Evolutionary conservation across 176 grass and related monocot species (phyloP), one percentile per base, ranked within the genome.

Genomic region (Avena eriantha): DNA sequence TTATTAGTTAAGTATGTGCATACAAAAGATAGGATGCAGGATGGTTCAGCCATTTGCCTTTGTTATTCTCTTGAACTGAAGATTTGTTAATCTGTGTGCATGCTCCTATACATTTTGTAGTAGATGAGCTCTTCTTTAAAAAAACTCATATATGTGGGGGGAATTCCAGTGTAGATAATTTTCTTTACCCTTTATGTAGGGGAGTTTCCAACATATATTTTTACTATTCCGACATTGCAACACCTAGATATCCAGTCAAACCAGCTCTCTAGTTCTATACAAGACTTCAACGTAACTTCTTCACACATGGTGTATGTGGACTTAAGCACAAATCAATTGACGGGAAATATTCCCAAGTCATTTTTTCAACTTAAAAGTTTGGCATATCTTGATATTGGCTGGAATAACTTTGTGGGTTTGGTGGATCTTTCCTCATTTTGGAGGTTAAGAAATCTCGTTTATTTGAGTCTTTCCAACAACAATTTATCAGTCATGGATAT

Each of bases 251-350:
- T 71, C 22, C 0, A 0, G 0, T 71, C 18, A n/a, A 71, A 7
- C 16, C 66, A 69, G 33, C 15, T 69, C 7, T 72, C 39, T 72
- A 19, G 69, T 0, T 46, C 10, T 46, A 1, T 46, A 72, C 19
- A 72, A 7, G 69, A 43, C 0, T 3, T 72, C 0, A 0, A 46
- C 0, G 19, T 4, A 0, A 14, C 36, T 0, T 72, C 39, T 72
- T 72, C 69, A 14, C 21, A 22, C 19, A 22, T 72, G 19, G 21
- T 23, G 0, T 46, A 2, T 3, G 19, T 72, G 69, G 69, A 72
- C 0, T 2, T 72, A 13, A 72, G 69, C 4, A 22, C 0, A 14
- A 46, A 72, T 46, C 2, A 22, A 0, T 22, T 72, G 19, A 46
- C 0, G 0, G 69, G 69, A 7, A 14, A 72, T n/a, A 23, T 72